Base-by-base conservation (phyloP, 164 flowering plant genomes). In the Vitis riparia region DNA sequence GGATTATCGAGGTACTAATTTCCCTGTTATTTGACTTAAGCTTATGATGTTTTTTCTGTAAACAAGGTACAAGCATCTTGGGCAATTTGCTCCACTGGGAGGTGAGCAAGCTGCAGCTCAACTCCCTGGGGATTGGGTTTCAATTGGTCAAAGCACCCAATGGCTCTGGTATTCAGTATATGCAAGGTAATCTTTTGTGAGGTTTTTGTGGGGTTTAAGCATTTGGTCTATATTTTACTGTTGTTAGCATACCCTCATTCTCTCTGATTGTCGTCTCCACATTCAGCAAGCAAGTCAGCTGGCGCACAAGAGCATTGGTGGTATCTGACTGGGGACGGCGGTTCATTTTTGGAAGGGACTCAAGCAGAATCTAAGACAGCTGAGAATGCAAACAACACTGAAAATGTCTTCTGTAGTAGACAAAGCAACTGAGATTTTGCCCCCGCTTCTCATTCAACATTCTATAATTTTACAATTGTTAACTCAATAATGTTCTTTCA, bases 141-240 rank as follows among this genome's bases (percentile, higher is more conserved):
- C 97, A 0, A 86, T 91, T 44, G 99, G 98, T 59, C 88, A 83
- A 59, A 90, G 96, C 79, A 79, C 85, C n/a, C 99, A 93, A 75
- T 93, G 99, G 98, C 92, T 95, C 47, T 95, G 98, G 98, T 95
- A 91, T 66, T 95, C 99, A 52, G 92, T 95, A 1, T 95, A 95
- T 75, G 94, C 98, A 37, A 91, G 98, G 99, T 91, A 75, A 62
- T 19, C 3, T 27, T 8, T 23, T 23, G 23, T 23, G 23, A 23
- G 23, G 23, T 23, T 23, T 19, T 23, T 23, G 27, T 23, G 27
- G 9, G 23, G 9, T 8, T 51, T 62, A 14, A 59, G 44, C 5
- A 32, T 4, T 47, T 57, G 2, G 14, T 32, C 17, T 16, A 6
- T 19, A 0, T 57, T 53, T 19, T 62, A 12, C 11, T 14, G 14